Evolutionary conservation across 192 early-diverging fungal species (phyloP).

Genomic region (Backusella luteola): DNA sequence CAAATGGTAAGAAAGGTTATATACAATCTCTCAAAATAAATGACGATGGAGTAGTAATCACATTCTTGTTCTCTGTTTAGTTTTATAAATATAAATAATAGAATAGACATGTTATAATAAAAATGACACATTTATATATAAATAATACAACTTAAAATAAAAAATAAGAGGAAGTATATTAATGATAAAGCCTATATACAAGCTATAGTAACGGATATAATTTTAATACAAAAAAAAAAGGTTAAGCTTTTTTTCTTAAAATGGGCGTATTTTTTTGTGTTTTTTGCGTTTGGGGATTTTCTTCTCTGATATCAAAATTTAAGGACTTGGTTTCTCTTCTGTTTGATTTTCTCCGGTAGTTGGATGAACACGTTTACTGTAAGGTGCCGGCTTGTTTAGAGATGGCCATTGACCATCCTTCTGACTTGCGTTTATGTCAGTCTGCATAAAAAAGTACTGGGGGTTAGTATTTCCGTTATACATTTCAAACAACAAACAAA

Average conservation of each 20-base stretch:
- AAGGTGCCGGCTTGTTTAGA: background rate
- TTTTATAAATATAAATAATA: background rate
- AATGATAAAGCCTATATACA: conserved; percentile 1
- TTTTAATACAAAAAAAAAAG: conserved; percentile 9
- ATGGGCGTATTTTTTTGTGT: background rate
- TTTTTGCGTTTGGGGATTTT: background rate
- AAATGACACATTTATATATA: conserved; percentile 7
- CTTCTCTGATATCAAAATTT: background rate
- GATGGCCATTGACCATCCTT: background rate
- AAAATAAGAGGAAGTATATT: background rate
- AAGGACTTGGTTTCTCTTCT: background rate
- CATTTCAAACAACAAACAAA: background rate
- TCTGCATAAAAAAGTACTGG: background rate
- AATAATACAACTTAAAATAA: background rate
- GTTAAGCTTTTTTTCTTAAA: background rate
- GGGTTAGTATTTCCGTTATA: background rate
- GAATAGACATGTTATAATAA: background rate
- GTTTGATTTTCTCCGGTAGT: background rate
- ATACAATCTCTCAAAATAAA: conserved; percentile 3
- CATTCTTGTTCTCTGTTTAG: conserved; percentile 5
- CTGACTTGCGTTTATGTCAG: background rate
- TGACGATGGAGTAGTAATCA: conserved; percentile 8
- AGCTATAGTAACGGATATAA: conserved; percentile 5
- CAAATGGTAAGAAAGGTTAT: background rate
- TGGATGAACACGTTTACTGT: conserved; percentile 7